Percentiles rank a stretch among this genome's conserved stretches.
Conservation (phyloP, 805 yeast species). For the Zygosaccharomyces gambellarensis region DNA sequence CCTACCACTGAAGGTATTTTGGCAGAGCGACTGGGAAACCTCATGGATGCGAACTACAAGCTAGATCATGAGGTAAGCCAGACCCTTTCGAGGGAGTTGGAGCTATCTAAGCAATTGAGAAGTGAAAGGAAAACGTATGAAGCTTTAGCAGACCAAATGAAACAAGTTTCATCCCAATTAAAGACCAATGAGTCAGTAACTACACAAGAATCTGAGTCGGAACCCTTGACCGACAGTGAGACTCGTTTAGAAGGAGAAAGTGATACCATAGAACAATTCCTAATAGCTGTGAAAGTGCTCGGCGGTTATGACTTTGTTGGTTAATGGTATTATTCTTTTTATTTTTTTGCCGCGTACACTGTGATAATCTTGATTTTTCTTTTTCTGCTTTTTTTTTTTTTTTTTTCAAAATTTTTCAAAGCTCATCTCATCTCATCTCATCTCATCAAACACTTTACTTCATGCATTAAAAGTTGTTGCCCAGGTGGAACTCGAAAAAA, state of each 20-base stretch:
- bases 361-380: conserved; percentile 2
- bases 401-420: conserved; percentile 8
- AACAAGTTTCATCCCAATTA: conserved; percentile 2
- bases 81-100: neutral
- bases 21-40: conserved; percentile 12
- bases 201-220: neutral
- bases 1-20: conserved; percentile 15
- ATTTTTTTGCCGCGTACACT: neutral
- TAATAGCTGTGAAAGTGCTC: conserved; percentile 21
- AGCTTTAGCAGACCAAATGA: conserved; percentile 3
- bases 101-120: conserved; percentile 3
- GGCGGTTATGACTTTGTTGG: conserved; percentile 16
- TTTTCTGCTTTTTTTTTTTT: neutral
- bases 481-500: neutral
- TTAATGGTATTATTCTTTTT: neutral
- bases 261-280: conserved; percentile 16
- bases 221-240: neutral
- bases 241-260: conserved; percentile 10
- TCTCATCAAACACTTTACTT: conserved; percentile 6
- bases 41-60: conserved; percentile 19
- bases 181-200: neutral
- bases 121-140: conserved; percentile 7
- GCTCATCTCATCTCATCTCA: conserved; percentile 12
- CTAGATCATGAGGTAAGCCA: conserved; percentile 15
- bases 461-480: neutral